Conservation (phyloP, 192 early-diverging fungal species). For the Backusella macrospora region DNA sequence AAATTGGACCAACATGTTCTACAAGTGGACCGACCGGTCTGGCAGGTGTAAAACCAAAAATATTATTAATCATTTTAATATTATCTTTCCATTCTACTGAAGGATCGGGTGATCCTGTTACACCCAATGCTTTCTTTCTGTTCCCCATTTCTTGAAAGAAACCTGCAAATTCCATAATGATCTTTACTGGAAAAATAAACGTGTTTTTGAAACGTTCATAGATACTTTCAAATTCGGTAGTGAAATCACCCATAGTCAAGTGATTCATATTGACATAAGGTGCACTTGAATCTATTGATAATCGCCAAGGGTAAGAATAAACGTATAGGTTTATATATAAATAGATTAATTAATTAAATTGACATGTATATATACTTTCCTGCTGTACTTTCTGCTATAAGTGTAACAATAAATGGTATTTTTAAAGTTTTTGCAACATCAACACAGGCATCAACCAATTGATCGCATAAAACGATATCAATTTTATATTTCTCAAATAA, state of each 20-base stretch:
- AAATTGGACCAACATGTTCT: constrained; percentile 39
- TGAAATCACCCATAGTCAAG: neutral
- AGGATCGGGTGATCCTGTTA: neutral
- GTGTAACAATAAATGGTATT: constrained; percentile 31
- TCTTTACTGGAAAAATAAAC: neutral
- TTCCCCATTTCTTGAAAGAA: neutral
- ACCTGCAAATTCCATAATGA: neutral
- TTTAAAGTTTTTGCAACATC: constrained; percentile 15
- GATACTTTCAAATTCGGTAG: neutral
- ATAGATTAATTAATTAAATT: neutral
- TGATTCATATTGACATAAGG: constrained; percentile 1
- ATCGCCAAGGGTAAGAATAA: neutral
- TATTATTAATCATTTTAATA: constrained; percentile 32
- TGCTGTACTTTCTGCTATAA: neutral
- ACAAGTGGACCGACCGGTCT: constrained; percentile 28
- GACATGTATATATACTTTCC: neutral
- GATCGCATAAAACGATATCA: constrained; percentile 27
- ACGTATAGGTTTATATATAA: neutral
- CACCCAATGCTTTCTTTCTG: neutral
- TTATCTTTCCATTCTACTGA: constrained; percentile 8
- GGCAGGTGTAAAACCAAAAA: constrained; percentile 28
- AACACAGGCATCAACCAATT: constrained; percentile 21
- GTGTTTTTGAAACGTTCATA: neutral
- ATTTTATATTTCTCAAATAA: neutral
- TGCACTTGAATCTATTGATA: neutral